Base-by-base conservation (phyloP, 2,329 filamentous ascomycete species). In the Pyrenophora tritici-repentis region DNA sequence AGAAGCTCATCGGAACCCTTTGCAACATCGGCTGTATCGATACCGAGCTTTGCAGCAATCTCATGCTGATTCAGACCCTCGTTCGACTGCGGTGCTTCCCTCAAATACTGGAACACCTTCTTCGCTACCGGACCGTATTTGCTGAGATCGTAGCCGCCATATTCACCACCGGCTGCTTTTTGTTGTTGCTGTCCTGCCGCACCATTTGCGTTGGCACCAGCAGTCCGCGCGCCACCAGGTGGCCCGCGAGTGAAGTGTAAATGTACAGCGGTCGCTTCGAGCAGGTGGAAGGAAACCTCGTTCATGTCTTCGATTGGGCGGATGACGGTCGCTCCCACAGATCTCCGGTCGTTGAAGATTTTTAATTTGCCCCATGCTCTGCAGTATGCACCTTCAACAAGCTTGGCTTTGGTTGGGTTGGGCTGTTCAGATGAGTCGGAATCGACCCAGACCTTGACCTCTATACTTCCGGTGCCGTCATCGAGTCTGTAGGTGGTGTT, bases 401-500 rank as follows among this genome's bases (percentile, higher is more conserved):
- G 84, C 56, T 83, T 81, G 16, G 78, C 72, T 58, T 79, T 80
- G 46, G 46, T 48, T 34, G 79, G 77, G 38, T 78, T 76, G 14
- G 73, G 74, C 36, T 68, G 67, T 33, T 81, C 75, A 67, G 74
- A 60, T 54, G 75, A 68, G 67, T 85, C 83, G 60, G 81, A 76
- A 75, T 93, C 88, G 50, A 89, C 81, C 88, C 89, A 96, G 73
- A 89, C 86, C 79, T 94, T 95, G 61, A 91, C 92, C 75, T 99
- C 95, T 65, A 97, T 87, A 55, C 86, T 82, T 53, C 91, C 92
- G 1, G 95, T 99, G 72, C 94, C 94, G 75, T 99, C 94, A 76
- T 99, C 94, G 65, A 99, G 80, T 67, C 87, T 89, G 82, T 95
- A 96, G 38, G 90, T 96, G 62, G 91, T 86, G 77, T 96, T 95